Conservation (phyloP, 192 early-diverging fungal species). For the Diversispora epigaea region DNA sequence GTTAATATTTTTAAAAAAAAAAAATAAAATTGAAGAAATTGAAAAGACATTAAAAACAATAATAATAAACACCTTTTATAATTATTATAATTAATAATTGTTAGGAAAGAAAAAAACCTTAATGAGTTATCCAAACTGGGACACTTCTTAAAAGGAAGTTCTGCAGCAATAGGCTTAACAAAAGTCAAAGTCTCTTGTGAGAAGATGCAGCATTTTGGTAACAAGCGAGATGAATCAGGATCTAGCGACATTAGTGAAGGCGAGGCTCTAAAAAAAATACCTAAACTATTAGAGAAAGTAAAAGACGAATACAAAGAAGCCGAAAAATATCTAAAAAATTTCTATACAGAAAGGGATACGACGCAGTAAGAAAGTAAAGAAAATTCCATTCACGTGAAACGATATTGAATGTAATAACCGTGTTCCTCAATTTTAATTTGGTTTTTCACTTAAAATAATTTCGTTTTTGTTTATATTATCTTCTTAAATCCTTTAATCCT, state of each 20-base stretch:
- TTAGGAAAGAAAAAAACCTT: slow-evolving; percentile 60
- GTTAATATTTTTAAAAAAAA: no score
- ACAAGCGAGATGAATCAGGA: slow-evolving; percentile 56
- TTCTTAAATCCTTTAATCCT: no score
- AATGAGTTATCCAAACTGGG: slow-evolving; percentile 73
- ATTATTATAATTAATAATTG: neutral
- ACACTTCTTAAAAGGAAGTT: slow-evolving; percentile 91
- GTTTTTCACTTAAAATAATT: no score
- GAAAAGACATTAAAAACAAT: neutral
- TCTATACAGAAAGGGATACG: slow-evolving; percentile 57
- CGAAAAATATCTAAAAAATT: slow-evolving; percentile 61
- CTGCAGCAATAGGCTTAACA: slow-evolving; percentile 78
- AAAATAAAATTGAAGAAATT: no score
- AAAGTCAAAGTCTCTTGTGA: slow-evolving; percentile 82
- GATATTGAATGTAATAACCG: no score
- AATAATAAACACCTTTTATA: neutral
- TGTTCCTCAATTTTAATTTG: no score
- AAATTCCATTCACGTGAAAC: no score
- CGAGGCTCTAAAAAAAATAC: slow-evolving; percentile 59
- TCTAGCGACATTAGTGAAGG: slow-evolving; percentile 49
- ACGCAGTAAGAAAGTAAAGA: no score
- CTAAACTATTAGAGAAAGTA: slow-evolving; percentile 54
- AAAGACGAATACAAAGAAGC: slow-evolving; percentile 73
- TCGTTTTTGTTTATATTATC: no score
- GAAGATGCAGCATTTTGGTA: slow-evolving; percentile 84